A percentile compares a stretch with the other conserved stretches of the same genome.
These are phyloP conservation scores for Basipetospora chlamydospora DNA, from an alignment of 2,329 filamentous ascomycete genomes.

Conservation along the genomic window DNA sequence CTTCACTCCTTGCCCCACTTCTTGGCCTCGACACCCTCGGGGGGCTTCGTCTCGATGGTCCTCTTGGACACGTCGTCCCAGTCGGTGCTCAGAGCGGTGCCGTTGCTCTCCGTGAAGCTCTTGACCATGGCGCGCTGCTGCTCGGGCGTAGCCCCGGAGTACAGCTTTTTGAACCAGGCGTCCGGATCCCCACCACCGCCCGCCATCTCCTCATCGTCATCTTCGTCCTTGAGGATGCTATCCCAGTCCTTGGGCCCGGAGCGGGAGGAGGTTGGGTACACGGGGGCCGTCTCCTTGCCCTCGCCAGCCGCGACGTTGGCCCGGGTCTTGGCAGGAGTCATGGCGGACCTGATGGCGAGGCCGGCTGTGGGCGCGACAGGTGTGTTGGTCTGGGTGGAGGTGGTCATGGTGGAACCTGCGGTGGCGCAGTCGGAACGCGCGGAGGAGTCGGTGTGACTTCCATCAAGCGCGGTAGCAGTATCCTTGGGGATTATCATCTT, in stretches of 20 bases:
- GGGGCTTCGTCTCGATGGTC: conserved; percentile 57
- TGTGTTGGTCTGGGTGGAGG: no score
- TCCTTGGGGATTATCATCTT: no score
- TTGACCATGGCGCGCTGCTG: conserved; percentile 94
- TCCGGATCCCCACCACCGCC: conserved; percentile 47
- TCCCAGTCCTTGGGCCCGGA: conserved; percentile 88
- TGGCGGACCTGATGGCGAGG: no score
- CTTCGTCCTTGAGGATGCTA: conserved; percentile 42
- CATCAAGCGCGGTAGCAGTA: no score
- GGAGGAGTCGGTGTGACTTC: no score
- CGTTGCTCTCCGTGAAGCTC: conserved; percentile 87
- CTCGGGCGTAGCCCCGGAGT: conserved; percentile 61
- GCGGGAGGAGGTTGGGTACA: conserved; percentile 78
- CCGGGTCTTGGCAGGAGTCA: neutral
- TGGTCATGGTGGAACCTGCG: no score
- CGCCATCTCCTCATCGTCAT: conserved; percentile 42
- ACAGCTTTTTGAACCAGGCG: conserved; percentile 81
- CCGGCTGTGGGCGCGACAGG: no score
- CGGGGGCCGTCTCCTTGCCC: conserved; percentile 23
- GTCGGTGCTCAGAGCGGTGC: conserved; percentile 81
- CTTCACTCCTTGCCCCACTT: conserved; percentile 36
- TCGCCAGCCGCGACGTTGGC: neutral
- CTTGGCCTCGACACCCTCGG: conserved; percentile 65
- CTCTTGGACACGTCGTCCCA: conserved; percentile 69
- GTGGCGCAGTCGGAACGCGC: no score